A percentile compares a stretch with the other conserved stretches of the same genome.
Evolutionary conservation across 306 rosid genomes (phyloP).

Genomic region (Trifolium subterraneum): DNA sequence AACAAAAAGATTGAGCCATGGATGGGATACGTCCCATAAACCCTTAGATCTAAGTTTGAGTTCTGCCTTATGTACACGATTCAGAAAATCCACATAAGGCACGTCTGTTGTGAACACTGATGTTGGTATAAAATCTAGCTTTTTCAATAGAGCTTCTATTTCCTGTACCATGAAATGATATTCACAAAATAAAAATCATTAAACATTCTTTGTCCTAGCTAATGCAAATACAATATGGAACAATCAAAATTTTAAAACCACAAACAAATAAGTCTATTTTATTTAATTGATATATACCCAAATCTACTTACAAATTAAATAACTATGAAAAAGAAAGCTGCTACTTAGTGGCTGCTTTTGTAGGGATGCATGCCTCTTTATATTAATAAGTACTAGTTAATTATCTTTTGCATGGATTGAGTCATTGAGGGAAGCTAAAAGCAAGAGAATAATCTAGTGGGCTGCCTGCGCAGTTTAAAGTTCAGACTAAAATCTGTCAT

Average conservation of each 20-base stretch:
- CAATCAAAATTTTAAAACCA: neutral
- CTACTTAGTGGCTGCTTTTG: neutral
- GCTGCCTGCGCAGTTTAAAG: slow-evolving; percentile 50
- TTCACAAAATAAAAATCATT: neutral
- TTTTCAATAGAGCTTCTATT: slow-evolving; percentile 57
- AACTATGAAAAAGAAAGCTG: neutral
- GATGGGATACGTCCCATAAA: slow-evolving; percentile 93
- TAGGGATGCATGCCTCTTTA: neutral
- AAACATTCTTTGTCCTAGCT: neutral
- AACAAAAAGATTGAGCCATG: slow-evolving; percentile 97
- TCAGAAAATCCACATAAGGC: slow-evolving; percentile 84
- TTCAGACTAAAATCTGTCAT: slow-evolving; percentile 30
- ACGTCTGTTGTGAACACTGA: slow-evolving; percentile 86
- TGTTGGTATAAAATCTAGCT: slow-evolving; percentile 65
- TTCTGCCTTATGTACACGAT: slow-evolving; percentile 96
- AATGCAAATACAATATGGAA: neutral
- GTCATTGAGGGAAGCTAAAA: slow-evolving; percentile 26
- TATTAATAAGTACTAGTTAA: neutral
- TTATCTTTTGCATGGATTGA: slow-evolving; percentile 4
- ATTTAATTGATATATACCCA: no score
- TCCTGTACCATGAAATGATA: slow-evolving; percentile 59
- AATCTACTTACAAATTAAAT: no score
- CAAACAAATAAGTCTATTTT: neutral
- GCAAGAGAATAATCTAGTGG: slow-evolving; percentile 59
- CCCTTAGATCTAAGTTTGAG: slow-evolving; percentile 86